A percentile compares a stretch with the other conserved stretches of the same genome.
phyloP scores from a whole-genome alignment of 106 monocot species.

The Dioscorea zingiberensis region DNA sequence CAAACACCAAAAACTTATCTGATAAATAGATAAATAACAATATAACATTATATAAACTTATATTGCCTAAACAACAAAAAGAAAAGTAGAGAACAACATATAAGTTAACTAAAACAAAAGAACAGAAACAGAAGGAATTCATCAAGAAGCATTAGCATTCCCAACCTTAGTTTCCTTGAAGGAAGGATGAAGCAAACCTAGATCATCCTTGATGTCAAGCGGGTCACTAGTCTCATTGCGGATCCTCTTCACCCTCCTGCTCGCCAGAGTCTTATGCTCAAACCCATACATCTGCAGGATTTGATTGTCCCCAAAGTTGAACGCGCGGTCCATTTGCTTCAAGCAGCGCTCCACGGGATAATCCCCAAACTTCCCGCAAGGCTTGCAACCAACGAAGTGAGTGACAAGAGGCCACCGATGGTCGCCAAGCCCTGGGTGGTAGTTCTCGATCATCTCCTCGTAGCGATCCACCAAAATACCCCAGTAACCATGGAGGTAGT shows the following conservation, averaged over 20 bases:
- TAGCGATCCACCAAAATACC: constrained; percentile 85
- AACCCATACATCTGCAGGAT: constrained; percentile 96
- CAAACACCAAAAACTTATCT: not conserved
- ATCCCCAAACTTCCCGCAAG: constrained; percentile 93
- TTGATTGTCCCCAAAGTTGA: constrained; percentile 96
- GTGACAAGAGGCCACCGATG: constrained; percentile 93
- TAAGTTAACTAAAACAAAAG: not conserved
- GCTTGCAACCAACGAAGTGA: constrained; percentile 96
- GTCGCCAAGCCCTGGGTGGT: constrained; percentile 81
- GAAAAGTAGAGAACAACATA: not conserved
- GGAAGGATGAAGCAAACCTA: constrained; percentile 75
- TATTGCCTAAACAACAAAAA: not conserved
- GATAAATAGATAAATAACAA: not conserved
- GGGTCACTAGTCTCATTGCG: constrained; percentile 79
- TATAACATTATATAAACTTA: not conserved
- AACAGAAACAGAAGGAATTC: not conserved
- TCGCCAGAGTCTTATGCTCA: constrained; percentile 67
- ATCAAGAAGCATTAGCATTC: constrained; percentile 4
- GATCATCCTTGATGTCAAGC: constrained; percentile 68
- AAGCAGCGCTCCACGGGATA: constrained; percentile 88
- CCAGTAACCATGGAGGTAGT: constrained; percentile 94
- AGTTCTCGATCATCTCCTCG: constrained; percentile 94
- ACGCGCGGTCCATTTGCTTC: constrained; percentile 94
- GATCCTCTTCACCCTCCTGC: constrained; percentile 72
- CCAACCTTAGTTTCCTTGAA: constrained; percentile 53